Base-by-base conservation (phyloP, 2,329 filamentous ascomycete species). In the Colletotrichum scovillei region DNA sequence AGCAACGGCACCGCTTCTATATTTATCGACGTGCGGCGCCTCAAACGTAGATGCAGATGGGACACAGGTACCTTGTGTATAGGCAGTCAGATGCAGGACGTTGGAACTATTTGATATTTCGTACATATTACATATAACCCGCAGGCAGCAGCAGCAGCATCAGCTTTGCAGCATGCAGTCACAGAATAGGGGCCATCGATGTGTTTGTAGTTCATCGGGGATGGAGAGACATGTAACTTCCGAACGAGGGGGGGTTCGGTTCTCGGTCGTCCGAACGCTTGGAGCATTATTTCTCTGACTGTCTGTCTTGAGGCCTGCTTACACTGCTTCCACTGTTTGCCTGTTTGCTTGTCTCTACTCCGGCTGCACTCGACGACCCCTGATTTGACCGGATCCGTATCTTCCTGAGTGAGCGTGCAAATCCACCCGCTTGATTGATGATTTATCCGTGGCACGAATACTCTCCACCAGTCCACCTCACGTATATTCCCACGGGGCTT, bases 181-280 rank as follows among this genome's bases (percentile, higher is more conserved):
- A 49, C 42, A 19, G 28, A 12, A 60, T 9, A 49, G 16, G 52
- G 24, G 42, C 14, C 14, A 19, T 9, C 19, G n/a, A 46, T 14
- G 63, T 32, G 28, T 22, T 22, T 35, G 52, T 38, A 55, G 28
- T 19, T 42, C 38, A 28, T 72, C 56, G 67, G 67, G 66, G 67
- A 42, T 58, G 67, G 42, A 28, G 38, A 32, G 42, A 32, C 32
- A 46, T 28, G 57, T 42, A 56, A 66, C 67, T 60, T 62, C 67
- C 60, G 32, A 73, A 66, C 32, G 14, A 35, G 14, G 38, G 38
- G 32, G 2, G 49, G 11, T 35, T 35, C 16, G 19, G 28, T 46
- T 38, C 60, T 66, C 71, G 62, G 71, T 60, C 67, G 56, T 70
- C 71, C 67, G 71, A 73, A 71, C 67, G 67, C 71, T 52, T 57